These are phyloP conservation scores for Pogostemon cablin DNA, from an alignment of 257 asterid species.

Conservation along the genomic window DNA sequence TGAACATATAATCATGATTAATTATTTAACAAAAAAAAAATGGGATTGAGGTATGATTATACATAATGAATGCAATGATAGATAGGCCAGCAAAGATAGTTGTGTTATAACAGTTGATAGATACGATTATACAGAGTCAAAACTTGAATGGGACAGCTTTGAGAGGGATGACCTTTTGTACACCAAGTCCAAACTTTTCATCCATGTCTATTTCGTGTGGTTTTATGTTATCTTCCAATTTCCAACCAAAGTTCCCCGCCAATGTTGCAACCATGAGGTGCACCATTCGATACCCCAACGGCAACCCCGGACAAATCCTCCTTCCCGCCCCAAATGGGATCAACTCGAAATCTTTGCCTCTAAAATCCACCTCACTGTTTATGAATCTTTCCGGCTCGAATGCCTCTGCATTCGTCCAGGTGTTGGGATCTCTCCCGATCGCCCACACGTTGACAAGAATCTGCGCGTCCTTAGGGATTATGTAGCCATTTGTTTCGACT, in stretches of 20 bases:
- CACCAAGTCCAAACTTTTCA: constrained; percentile 35
- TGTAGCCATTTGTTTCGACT: constrained; percentile 31
- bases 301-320: constrained; percentile 45
- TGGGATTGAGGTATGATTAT: too few relatives aligned
- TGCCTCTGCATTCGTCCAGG: constrained; percentile 36
- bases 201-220: constrained; percentile 33
- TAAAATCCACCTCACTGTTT: constrained; percentile 28
- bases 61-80: too few relatives aligned
- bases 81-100: too few relatives aligned
- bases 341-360: constrained; percentile 36
- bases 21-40: too few relatives aligned
- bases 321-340: constrained; percentile 42
- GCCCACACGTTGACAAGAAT: constrained; percentile 51
- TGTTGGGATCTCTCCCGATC: constrained; percentile 36
- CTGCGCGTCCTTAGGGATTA: constrained; percentile 34
- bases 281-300: constrained; percentile 42
- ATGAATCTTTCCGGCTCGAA: constrained; percentile 47
- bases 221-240: constrained; percentile 27
- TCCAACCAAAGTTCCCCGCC: constrained; percentile 39
- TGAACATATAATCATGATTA: too few relatives aligned
- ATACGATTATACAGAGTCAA: not conserved
- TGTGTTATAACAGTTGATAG: not conserved
- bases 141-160: constrained; percentile 31
- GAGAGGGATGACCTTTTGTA: constrained; percentile 36
- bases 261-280: constrained; percentile 41